Base-by-base conservation (phyloP, 441 rosid genomes). In the Mallotus repandus region DNA sequence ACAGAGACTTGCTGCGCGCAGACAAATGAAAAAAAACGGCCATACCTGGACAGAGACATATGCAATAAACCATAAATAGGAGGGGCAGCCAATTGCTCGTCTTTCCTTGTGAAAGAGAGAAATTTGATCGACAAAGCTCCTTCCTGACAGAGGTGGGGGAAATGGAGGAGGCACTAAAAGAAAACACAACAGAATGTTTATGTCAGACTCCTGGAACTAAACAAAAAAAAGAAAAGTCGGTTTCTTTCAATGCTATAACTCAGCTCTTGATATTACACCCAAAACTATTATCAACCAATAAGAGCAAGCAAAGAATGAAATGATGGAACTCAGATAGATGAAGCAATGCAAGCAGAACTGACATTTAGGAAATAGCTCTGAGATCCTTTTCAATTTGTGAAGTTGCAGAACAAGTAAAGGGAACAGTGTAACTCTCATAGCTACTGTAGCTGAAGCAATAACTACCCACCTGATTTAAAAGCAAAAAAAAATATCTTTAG, bases 151-250 rank as follows among this genome's bases (percentile, higher is more conserved):
- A 70, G 86, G 87, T 73, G 97, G 96, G 69, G 94, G 98, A 73
- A 90, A 84, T 50, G 91, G 91, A 74, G 92, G 84, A 68, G 97
- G 97, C 91, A 96, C 99, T 93, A 78, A 77, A 78, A 86, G 75
- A 86, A 79, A 68, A 62, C 41, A 57, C 56, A 78, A 69, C 60
- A 69, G 57, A 64, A 58, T 38, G 41, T 18, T 63, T 54, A 29
- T 50, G 38, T 60, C 76, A 75, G 82, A 76, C 52, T 78, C 53
- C 71, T 12, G 41, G 60, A 66, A 75, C 50, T 9, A 55, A 70
- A 56, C n/a, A 64, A 70, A 75, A 48, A 15, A 63, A 25, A 25
- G 1, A 25, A 25, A 1, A 66, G 77, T 29, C n/a, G 4, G 69
- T 68, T 63, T 25, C 57, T 21, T 13, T 41, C 58, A 66, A 46